These are phyloP conservation scores for Papiliotrema nemorosa DNA, from an alignment of 1,284 basidiomycete genomes.

Conservation along the genomic window DNA sequence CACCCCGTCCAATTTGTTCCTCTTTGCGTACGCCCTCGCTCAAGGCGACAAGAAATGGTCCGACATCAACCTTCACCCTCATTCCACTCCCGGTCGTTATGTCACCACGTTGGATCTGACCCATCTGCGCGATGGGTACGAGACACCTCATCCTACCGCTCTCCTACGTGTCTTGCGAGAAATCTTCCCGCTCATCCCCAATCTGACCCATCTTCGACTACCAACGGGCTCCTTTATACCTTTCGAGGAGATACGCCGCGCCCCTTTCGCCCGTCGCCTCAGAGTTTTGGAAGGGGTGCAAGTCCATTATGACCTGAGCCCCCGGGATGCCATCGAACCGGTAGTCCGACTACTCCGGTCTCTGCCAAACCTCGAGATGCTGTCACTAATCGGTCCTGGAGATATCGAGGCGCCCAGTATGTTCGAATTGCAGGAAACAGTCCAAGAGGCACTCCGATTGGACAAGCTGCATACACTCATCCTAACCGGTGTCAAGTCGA, in stretches of 20 bases:
- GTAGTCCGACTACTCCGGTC: slow-evolving; percentile 56
- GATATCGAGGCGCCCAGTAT: slow-evolving; percentile 22
- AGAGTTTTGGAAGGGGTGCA: slow-evolving; percentile 62
- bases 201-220: slow-evolving; percentile 60
- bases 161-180: slow-evolving; percentile 11
- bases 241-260: slow-evolving; percentile 55
- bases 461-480: slow-evolving; percentile 62
- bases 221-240: slow-evolving; percentile 54
- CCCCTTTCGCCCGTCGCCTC: slow-evolving; percentile 48
- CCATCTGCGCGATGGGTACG: slow-evolving; percentile 53
- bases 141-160: slow-evolving; percentile 59
- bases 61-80: slow-evolving; percentile 74
- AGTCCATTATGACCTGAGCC: slow-evolving; percentile 48
- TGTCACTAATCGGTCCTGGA: slow-evolving; percentile 46
- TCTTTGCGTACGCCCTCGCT: slow-evolving; percentile 58
- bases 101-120: slow-evolving; percentile 69
- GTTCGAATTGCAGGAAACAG: slow-evolving; percentile 47
- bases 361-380: slow-evolving; percentile 55
- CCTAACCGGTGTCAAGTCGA: slow-evolving; percentile 64
- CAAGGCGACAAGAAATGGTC: slow-evolving; percentile 74
- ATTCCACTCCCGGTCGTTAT: slow-evolving; percentile 78
- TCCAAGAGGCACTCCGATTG: slow-evolving; percentile 52
- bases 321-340: slow-evolving; percentile 36
- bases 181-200: slow-evolving; percentile 67
- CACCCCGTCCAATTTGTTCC: slow-evolving; percentile 54